Percentiles rank a stretch among this genome's conserved stretches.
These are phyloP conservation scores for Aspergillus sp. DNA, from an alignment of 2,329 filamentous ascomycete species.

Conservation along the genomic window DNA sequence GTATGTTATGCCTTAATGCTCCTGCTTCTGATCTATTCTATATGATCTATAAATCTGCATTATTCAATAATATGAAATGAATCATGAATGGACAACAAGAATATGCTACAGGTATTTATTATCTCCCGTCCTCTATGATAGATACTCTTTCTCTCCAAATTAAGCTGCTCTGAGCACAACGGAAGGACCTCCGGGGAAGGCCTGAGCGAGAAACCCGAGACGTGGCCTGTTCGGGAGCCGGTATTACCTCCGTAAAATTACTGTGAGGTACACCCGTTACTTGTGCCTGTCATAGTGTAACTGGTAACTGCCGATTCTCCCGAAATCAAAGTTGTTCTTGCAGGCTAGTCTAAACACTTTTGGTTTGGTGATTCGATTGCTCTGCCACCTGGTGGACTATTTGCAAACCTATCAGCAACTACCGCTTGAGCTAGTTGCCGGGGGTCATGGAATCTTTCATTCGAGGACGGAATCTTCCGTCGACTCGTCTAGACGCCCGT, in stretches of 20 bases:
- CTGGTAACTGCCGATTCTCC: conserved; percentile 1
- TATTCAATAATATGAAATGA: no score
- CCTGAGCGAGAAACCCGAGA: conserved; percentile 6
- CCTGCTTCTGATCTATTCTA: not conserved
- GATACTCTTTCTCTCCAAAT: no score
- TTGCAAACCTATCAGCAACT: not conserved
- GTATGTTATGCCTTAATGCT: not conserved
- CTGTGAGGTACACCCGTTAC: not conserved
- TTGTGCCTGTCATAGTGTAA: conserved; percentile 1
- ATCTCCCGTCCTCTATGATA: no score
- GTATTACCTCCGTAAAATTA: conserved; percentile 1
- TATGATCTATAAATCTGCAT: not conserved
- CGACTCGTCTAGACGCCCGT: conserved; percentile 9
- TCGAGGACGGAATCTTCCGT: conserved; percentile 6
- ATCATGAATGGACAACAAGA: no score
- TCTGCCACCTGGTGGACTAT: not conserved
- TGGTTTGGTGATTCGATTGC: not conserved
- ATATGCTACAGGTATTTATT: no score
- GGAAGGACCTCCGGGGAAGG: conserved; percentile 1
- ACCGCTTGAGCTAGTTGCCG: not conserved
- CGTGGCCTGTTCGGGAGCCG: conserved; percentile 13
- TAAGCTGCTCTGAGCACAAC: not conserved
- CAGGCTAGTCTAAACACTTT: not conserved
- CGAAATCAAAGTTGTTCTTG: not conserved
- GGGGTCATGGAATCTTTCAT: conserved; percentile 2